Evolutionary conservation across 2,329 filamentous ascomycete genomes (phyloP), one percentile per base, ranked within the genome.

Genomic region (Calonectria hawksworthii): DNA sequence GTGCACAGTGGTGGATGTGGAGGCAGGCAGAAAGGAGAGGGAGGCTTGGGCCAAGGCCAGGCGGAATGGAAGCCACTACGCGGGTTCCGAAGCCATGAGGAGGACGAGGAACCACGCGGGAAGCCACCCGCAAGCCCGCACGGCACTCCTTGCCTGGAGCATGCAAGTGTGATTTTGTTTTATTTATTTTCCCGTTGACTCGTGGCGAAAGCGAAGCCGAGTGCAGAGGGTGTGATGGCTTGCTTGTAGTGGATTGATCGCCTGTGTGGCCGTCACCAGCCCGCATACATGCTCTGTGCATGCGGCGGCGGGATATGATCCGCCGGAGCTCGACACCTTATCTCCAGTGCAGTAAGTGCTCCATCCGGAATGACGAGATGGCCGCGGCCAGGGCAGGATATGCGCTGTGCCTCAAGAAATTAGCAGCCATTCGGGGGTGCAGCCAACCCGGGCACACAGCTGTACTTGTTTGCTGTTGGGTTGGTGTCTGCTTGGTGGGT

Each of bases 1-100:
- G 41, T 68, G 64, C 23, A 34, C 51, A n/a, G 63, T 68, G 52
- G 69, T 30, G 38, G 23, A 41, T 16, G 41, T 56, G 74, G 68
- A 71, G 74, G 74, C 70, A 76, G 72, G 63, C 68, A 70, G 51
- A 63, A 54, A 73, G 67, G 47, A 44, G 56, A 50, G 34, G 51
- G 47, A 41, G 38, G 70, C 8, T 41, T 32, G 52, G 63, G n/a
- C 44, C 44, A 11, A 47, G n/a, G 44, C 44, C n/a, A n/a, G 11
- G 44, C n/a, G 44, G 44, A 47, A 23, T 47, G 21, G 44, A 47
- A 47, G 44, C n/a, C 44, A 23, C 44, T 47, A 47, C 44, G 44
- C 44, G 3, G 21, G 44, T 47, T 47, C 44, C n/a, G 44, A 23
- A 47, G 9, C 44, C n/a, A 44, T 13, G n/a, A 47, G n/a, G 44